Evolutionary conservation across 805 yeast species (phyloP), one percentile per base, ranked within the genome.

Genomic region (Barnettozyma californica): DNA sequence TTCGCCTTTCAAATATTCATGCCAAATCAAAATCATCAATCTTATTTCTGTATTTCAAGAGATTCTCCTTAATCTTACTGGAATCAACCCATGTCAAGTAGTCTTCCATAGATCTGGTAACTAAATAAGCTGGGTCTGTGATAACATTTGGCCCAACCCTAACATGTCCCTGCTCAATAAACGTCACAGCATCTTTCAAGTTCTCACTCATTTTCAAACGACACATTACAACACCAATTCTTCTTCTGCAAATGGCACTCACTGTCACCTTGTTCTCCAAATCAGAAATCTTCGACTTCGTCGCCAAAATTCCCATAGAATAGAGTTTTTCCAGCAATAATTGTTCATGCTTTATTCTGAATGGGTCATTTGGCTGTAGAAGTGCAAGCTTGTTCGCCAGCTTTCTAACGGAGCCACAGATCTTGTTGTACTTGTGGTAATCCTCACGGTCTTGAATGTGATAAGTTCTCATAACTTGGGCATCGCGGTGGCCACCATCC

Each of bases 71-170:
- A 68, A 95, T 91, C 83, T 94, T 95, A 57, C 95, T 84, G 38
- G 83, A 78, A 61, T 94, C 97, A n/a, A 87, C 94, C 99, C 99
- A 94, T 4, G 99, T 94, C 58, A 94, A 75, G 66, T 89, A 94
- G 66, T 94, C 99, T 65, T 94, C 99, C 86, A 94, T 76, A 59
- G 81, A 88, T 63, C 97, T 78, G 2, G 97, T 92, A 5, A 94
- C 94, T 59, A 95, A 73, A 64, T 84, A 92, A 0, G 98, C 97
- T 4, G 98, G 95, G 66, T 94, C 99, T 1, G 97, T 91, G 40
- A 95, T 84, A 25, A 95, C 84, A 63, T 89, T 86, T 11, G 98
- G 98, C 0, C 99, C 99, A 7, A 94, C 96, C 57, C 99, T 78
- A 2, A 94, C 96, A 62, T 94, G 98, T 2, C 99, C 99, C 66